Evolutionary conservation across 306 rosid genomes (phyloP).

Genomic region (Quercus gilva): DNA sequence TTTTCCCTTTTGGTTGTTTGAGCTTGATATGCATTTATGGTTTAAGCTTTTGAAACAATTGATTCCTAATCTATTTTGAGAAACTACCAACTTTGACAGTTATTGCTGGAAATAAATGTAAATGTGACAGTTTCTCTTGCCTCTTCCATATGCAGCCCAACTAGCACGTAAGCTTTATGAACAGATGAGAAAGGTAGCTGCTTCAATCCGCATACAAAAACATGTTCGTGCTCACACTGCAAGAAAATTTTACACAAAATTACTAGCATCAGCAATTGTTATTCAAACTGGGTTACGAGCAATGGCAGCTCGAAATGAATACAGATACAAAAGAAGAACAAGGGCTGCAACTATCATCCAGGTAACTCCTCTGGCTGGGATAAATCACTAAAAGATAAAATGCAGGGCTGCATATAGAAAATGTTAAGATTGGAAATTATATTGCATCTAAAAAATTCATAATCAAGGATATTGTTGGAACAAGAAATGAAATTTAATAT

Average conservation of each 20-base stretch:
- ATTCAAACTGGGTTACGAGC: conserved; percentile 82
- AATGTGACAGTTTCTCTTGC: not conserved
- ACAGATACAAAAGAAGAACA: conserved; percentile 61
- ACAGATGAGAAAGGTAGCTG: conserved; percentile 72
- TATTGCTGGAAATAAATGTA: conserved; percentile 8
- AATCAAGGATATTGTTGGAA: not conserved
- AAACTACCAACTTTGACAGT: not conserved
- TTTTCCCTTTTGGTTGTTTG: not conserved
- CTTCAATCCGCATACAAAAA: conserved; percentile 75
- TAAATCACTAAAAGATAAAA: not conserved
- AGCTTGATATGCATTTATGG: not conserved
- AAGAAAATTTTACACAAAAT: conserved; percentile 49
- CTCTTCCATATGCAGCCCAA: conserved; percentile 44
- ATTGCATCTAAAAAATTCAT: conserved; percentile 14
- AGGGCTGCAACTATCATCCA: conserved; percentile 71
- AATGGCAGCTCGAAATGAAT: conserved; percentile 74
- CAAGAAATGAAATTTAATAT: not conserved
- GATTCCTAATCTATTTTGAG: not conserved
- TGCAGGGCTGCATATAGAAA: not conserved
- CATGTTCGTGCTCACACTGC: conserved; percentile 55
- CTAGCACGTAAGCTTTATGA: conserved; percentile 64
- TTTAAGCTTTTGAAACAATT: not conserved
- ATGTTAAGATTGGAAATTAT: not conserved
- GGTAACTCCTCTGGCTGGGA: conserved; percentile 40
- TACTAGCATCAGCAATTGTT: conserved; percentile 57